phyloP scores from a whole-genome alignment of 2,329 filamentous ascomycete species.

The Dactylellina drechsleri region DNA sequence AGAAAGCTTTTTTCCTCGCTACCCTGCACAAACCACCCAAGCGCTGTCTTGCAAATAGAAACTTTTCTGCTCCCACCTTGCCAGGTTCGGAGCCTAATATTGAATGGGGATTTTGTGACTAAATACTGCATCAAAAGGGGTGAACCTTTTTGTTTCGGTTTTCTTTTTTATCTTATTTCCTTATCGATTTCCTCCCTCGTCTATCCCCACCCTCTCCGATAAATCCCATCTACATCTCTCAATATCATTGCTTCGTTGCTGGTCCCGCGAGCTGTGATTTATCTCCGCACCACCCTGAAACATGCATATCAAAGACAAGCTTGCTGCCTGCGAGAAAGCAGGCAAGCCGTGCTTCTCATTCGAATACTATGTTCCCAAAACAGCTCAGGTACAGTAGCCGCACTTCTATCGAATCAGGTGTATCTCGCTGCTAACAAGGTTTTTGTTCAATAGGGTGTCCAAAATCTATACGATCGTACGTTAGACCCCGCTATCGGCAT shows the following conservation, averaged over 20 bases:
- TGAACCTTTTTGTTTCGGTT: slow-evolving; percentile 27
- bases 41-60: slow-evolving; percentile 18
- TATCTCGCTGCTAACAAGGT: slow-evolving; percentile 53
- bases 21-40: slow-evolving; percentile 31
- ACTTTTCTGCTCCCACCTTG: slow-evolving; percentile 28
- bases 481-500: slow-evolving; percentile 11
- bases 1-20: slow-evolving; percentile 27
- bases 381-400: slow-evolving; percentile 70
- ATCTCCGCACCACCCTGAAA: slow-evolving; percentile 28
- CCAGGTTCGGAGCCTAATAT: slow-evolving; percentile 41
- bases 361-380: slow-evolving; percentile 99
- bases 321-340: slow-evolving; percentile 80
- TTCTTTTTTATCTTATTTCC: slow-evolving; percentile 26
- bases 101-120: slow-evolving; percentile 30
- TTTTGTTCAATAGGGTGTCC: slow-evolving; percentile 72
- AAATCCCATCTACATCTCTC: slow-evolving; percentile 6
- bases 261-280: slow-evolving; percentile 26
- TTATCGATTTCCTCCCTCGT: slow-evolving; percentile 48
- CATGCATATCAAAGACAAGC: slow-evolving; percentile 96
- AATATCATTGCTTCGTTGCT: slow-evolving; percentile 36
- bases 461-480: slow-evolving; percentile 93
- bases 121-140: slow-evolving; percentile 47
- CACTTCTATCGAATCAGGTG: slow-evolving; percentile 2
- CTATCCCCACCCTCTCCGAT: slow-evolving; percentile 27
- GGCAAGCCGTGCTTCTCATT: slow-evolving; percentile 93